These are phyloP conservation scores for Globisporangium emineosum DNA, from an alignment of 352 stramenopile genomes.

Conservation along the genomic window DNA sequence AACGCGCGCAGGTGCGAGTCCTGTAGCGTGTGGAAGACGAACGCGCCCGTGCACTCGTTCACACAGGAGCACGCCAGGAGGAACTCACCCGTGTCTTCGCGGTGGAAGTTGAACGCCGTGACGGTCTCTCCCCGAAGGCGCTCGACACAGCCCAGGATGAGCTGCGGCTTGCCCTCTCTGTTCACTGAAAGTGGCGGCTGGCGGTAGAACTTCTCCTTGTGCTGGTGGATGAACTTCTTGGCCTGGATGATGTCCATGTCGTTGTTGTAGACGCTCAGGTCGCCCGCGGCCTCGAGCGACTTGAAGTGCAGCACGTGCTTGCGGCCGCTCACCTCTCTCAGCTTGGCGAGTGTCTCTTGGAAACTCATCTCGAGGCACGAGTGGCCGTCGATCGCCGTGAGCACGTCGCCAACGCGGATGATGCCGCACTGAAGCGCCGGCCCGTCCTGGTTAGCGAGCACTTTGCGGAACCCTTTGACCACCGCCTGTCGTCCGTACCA, in stretches of 20 bases:
- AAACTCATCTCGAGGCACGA: constrained; percentile 73
- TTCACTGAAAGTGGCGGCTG: constrained; percentile 12
- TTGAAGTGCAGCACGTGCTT: constrained; percentile 73
- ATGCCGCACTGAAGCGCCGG: constrained; percentile 53
- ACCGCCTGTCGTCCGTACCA: constrained; percentile 73
- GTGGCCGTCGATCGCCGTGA: constrained; percentile 68
- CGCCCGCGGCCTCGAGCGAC: constrained; percentile 56
- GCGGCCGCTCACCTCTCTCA: constrained; percentile 38
- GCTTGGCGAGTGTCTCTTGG: constrained; percentile 43
- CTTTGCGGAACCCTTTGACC: constrained; percentile 61
- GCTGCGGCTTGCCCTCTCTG: constrained; percentile 10
- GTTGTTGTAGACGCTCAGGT: constrained; percentile 63
- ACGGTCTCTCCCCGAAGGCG: constrained; percentile 66
- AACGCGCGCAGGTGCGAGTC: constrained; percentile 70
- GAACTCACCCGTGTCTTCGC: constrained; percentile 79
- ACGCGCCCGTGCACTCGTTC: constrained; percentile 64
- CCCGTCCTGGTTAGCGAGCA: constrained; percentile 44
- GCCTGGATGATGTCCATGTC: constrained; percentile 63
- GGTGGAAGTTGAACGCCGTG: constrained; percentile 84
- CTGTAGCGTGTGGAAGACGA: constrained; percentile 83
- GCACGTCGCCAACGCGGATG: constrained; percentile 65
- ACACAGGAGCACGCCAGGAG: constrained; percentile 64
- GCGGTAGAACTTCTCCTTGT: constrained; percentile 78
- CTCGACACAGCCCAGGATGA: constrained; percentile 71
- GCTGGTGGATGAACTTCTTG: constrained; percentile 71